phyloP scores from a whole-genome alignment of 192 early-diverging fungal genomes.

The Coemansia sp. region DNA sequence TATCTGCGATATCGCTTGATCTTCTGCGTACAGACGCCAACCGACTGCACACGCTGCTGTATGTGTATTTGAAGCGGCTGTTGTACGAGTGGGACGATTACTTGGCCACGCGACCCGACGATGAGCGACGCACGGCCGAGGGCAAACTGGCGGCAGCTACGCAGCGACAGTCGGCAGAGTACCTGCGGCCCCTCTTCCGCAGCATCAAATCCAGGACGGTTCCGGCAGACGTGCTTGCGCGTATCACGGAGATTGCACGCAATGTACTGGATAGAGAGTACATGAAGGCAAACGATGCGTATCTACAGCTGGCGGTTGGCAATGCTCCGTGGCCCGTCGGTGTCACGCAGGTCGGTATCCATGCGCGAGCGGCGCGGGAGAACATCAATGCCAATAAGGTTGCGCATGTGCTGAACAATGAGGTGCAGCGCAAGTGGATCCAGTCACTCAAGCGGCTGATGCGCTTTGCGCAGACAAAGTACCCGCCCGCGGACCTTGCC shows the following conservation, averaged over 20 bases:
- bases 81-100: slow-evolving; percentile 85
- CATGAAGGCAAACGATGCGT: slow-evolving; percentile 88
- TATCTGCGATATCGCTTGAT: slow-evolving; percentile 66
- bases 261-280: slow-evolving; percentile 86
- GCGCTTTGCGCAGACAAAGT: slow-evolving; percentile 91
- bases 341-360: slow-evolving; percentile 95
- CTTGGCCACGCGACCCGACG: slow-evolving; percentile 74
- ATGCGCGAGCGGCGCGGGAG: slow-evolving; percentile 94
- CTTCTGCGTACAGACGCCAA: slow-evolving; percentile 80
- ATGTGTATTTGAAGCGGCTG: slow-evolving; percentile 82
- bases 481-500: slow-evolving; percentile 74
- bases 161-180: slow-evolving; percentile 81
- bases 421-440: slow-evolving; percentile 97
- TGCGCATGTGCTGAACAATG: slow-evolving; percentile 97
- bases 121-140: slow-evolving; percentile 73
- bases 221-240: slow-evolving; percentile 82
- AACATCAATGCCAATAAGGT: slow-evolving; percentile 95
- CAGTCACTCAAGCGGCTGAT: slow-evolving; percentile 95
- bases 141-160: slow-evolving; percentile 83
- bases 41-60: slow-evolving; percentile 68
- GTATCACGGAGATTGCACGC: slow-evolving; percentile 89
- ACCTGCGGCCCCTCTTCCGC: slow-evolving; percentile 90
- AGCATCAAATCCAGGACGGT: slow-evolving; percentile 72
- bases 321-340: slow-evolving; percentile 99
- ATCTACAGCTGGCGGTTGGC: slow-evolving; percentile 91